Evolutionary conservation across 805 yeast species (phyloP).

Genomic region (Tetrapisispora nanseiensis): DNA sequence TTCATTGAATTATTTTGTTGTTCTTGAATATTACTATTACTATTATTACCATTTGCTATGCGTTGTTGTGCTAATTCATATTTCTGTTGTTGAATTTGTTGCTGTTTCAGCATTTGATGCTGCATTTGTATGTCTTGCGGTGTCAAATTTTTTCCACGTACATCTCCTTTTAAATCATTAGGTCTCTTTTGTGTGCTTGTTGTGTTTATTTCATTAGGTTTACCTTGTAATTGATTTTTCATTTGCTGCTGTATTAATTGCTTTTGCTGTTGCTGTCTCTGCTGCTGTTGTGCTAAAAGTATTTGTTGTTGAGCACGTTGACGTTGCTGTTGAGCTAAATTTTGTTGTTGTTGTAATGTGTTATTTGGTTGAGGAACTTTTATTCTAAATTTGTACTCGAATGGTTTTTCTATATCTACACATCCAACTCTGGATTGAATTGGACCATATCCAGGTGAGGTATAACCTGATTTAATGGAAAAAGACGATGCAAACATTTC

Average conservation of each 20-base stretch:
- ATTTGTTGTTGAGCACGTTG: conserved; percentile 21
- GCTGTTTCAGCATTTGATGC: conserved; percentile 28
- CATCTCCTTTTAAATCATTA: background rate
- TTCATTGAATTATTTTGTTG: conserved; percentile 8
- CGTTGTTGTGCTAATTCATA: conserved; percentile 29
- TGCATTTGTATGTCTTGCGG: conserved; percentile 29
- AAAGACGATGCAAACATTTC: conserved; percentile 86
- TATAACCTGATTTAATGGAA: conserved; percentile 26
- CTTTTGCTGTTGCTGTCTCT: conserved; percentile 16
- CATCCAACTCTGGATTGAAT: conserved; percentile 58
- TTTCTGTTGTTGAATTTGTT: conserved; percentile 27
- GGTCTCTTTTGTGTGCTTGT: background rate
- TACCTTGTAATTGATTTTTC: conserved; percentile 6
- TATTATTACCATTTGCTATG: conserved; percentile 24
- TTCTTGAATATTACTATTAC: conserved; percentile 22
- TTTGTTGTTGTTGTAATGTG: conserved; percentile 19
- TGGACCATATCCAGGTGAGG: conserved; percentile 51
- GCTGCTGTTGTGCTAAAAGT: conserved; percentile 23
- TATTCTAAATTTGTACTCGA: conserved; percentile 49
- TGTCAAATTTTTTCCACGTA: conserved; percentile 21
- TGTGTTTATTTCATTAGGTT: conserved; percentile 1
- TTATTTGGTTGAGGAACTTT: conserved; percentile 37
- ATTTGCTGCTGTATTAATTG: conserved; percentile 8
- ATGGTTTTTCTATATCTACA: conserved; percentile 59
- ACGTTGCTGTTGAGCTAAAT: conserved; percentile 17